phyloP scores from a whole-genome alignment of 345 rosid genomes.

The Citrus sp. region DNA sequence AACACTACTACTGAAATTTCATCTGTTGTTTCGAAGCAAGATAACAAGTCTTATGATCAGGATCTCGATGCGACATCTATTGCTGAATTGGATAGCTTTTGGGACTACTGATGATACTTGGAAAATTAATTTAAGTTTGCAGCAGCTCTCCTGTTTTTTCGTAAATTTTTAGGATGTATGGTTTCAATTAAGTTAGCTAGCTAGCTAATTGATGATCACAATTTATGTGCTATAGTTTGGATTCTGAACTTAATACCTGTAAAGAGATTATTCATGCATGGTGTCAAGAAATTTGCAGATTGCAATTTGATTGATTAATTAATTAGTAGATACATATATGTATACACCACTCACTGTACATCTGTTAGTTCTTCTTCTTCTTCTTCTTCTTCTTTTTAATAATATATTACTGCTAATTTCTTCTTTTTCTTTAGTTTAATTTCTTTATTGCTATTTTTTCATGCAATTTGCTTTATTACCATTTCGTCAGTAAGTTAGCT shows the following conservation, averaged over 20 bases:
- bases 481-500: background rate
- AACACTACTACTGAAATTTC: slow-evolving; percentile 54
- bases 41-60: slow-evolving; percentile 29
- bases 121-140: background rate
- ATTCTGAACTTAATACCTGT: slow-evolving; percentile 26
- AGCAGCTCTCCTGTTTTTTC: slow-evolving; percentile 1
- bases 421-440: background rate
- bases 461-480: background rate
- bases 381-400: no score
- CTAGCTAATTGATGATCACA: background rate
- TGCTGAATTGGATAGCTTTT: slow-evolving; percentile 34
- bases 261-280: slow-evolving; percentile 24
- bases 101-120: slow-evolving; percentile 29
- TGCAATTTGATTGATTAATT: background rate
- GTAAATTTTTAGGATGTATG: slow-evolving; percentile 10
- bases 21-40: slow-evolving; percentile 42
- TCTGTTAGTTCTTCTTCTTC: no score
- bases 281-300: slow-evolving; percentile 23
- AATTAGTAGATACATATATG: no score
- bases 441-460: background rate
- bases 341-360: no score
- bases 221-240: slow-evolving; percentile 11
- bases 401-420: slow-evolving; percentile 11
- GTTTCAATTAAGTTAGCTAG: slow-evolving; percentile 2
- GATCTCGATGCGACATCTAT: slow-evolving; percentile 24